Conservation (phyloP, 2,329 filamentous ascomycete species). For the Exophiala alcalophila region DNA sequence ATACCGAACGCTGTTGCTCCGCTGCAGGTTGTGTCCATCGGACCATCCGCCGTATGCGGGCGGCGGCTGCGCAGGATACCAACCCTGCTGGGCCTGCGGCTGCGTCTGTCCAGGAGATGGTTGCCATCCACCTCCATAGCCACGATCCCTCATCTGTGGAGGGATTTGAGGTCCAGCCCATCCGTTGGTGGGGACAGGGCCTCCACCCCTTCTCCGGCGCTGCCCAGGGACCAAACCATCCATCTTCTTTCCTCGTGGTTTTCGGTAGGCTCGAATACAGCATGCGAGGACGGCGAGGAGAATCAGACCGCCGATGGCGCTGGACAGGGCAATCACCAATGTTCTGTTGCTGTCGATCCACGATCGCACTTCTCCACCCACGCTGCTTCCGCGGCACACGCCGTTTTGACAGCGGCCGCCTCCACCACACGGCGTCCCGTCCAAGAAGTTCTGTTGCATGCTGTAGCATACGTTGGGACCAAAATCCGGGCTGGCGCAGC, state of each 20-base stretch:
- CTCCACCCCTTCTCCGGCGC: conserved; percentile 3
- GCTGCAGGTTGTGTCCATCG: conserved; percentile 8
- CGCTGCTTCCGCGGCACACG: conserved; percentile 67
- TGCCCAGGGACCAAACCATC: conserved; percentile 6
- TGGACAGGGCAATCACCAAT: conserved; percentile 76
- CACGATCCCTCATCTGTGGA: conserved; percentile 26
- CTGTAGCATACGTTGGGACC: conserved; percentile 65
- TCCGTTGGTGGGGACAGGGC: conserved; percentile 6
- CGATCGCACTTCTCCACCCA: conserved; percentile 65
- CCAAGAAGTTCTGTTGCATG: conserved; percentile 87
- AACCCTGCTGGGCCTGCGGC: conserved; percentile 13
- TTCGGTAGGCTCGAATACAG: conserved; percentile 56
- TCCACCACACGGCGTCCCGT: conserved; percentile 80
- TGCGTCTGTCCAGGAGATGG: conserved; percentile 9
- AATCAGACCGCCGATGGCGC: conserved; percentile 69
- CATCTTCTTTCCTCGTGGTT: conserved; percentile 27
- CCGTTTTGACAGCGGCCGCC: conserved; percentile 79
- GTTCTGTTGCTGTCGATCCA: conserved; percentile 77
- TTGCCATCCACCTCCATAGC: conserved; percentile 24
- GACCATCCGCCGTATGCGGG: conserved; percentile 20
- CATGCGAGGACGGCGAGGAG: conserved; percentile 68
- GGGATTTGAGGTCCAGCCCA: conserved; percentile 30
- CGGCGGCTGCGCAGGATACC: conserved; percentile 27
- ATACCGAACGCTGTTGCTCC: conserved; percentile 25
- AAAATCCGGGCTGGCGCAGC: conserved; percentile 70